Base-by-base conservation (phyloP, 2,329 filamentous ascomycete species). In the Trichoderma arundinaceum region DNA sequence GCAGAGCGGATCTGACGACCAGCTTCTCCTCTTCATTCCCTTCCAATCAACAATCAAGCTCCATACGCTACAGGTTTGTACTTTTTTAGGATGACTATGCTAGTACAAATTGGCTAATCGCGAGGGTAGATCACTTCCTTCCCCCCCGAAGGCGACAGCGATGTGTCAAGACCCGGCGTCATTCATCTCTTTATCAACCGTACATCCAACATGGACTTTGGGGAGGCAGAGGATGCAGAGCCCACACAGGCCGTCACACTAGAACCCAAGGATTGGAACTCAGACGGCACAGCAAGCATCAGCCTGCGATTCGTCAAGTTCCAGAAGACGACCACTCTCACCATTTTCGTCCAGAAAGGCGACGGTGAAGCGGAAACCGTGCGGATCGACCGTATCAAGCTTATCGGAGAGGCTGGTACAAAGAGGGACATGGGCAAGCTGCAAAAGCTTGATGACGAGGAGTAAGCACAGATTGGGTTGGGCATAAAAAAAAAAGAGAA, bases 1-100 rank as follows among this genome's bases (percentile, higher is more conserved):
- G 22, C 92, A 97, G 82, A 97, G 92, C 77, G 94, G 97, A 75
- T 96, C 94, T 41, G 95, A 99, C 75, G 94, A 98, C 80, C 95
- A 99, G 82, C 82, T 99, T 68, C 91, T 98, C 85, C 85, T 99
- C 53, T 98, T 90, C 78, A 84, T 96, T 65, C 94, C 95, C 0
- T 97, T 99, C 80, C 90, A 94, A 77, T 88, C 90, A 38, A 92
- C 88, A 54, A 77, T 97, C 70, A 99, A 98, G 82, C 85, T 98
- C 59, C 94, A 97, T 79, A 94, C 92, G 10, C 80, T 90, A 38
- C 88, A 90, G 81, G 87, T 87, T 41, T 35, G 12, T 54, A 15
- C n/a, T 17, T 58, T n/a, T n/a, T n/a, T n/a, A n/a, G n/a, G n/a
- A n/a, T n/a, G n/a, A n/a, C n/a, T n/a, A n/a, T n/a, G n/a, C n/a